These are phyloP conservation scores for Radiomyces spectabilis DNA, from an alignment of 192 early-diverging fungal genomes.

Conservation along the genomic window DNA sequence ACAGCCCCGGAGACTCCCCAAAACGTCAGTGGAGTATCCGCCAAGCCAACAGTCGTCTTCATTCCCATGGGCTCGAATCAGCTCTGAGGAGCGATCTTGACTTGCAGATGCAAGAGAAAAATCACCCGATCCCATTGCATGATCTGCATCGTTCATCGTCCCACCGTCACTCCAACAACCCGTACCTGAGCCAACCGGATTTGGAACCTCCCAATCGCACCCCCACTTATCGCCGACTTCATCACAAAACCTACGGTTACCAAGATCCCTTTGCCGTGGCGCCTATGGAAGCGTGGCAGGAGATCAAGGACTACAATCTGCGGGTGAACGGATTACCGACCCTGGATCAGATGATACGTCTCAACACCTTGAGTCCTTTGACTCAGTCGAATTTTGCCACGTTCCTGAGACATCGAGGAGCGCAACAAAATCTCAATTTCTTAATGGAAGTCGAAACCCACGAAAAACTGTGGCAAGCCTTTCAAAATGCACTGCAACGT, in stretches of 20 bases:
- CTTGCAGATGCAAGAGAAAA: constrained; percentile 11
- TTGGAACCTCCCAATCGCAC: background rate
- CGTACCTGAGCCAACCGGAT: background rate
- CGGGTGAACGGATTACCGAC: constrained; percentile 29
- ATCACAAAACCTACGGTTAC: constrained; percentile 16
- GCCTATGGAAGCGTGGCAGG: constrained; percentile 30
- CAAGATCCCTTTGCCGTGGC: constrained; percentile 21
- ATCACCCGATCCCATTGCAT: constrained; percentile 7
- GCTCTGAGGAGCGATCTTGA: constrained; percentile 14
- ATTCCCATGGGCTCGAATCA: constrained; percentile 2
- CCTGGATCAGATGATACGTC: constrained; percentile 24
- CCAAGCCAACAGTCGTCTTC: constrained; percentile 21
- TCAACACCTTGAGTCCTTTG: constrained; percentile 22
- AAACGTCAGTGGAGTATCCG: constrained; percentile 17
- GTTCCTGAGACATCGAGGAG: constrained; percentile 20
- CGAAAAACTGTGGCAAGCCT: constrained; percentile 28
- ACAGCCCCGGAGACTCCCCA: background rate
- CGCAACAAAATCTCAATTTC: constrained; percentile 35
- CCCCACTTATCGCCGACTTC: background rate
- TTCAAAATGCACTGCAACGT: constrained; percentile 8
- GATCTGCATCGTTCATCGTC: background rate
- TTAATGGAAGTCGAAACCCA: constrained; percentile 35
- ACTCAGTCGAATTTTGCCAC: constrained; percentile 30
- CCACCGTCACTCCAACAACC: constrained; percentile 8
- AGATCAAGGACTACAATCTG: constrained; percentile 32